Conservation (phyloP, 352 stramenopile genomes). For the Phytophthora syringae region DNA sequence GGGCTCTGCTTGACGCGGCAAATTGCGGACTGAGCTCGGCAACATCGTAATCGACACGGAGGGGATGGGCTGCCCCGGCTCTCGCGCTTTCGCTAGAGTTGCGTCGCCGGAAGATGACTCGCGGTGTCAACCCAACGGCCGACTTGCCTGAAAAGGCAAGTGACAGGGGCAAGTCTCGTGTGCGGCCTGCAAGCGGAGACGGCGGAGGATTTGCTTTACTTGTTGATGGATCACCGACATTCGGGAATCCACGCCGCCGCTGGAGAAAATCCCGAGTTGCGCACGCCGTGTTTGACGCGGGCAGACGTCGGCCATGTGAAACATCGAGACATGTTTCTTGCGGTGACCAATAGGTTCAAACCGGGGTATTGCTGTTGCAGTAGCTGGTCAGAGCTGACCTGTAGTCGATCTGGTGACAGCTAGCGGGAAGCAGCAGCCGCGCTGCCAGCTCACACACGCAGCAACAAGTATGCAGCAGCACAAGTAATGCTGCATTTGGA, state of each 20-base stretch:
- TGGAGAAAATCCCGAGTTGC: conserved; percentile 7
- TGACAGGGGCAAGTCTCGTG: background rate
- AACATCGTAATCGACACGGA: conserved; percentile 21
- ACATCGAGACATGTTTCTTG: conserved; percentile 19
- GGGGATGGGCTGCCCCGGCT: conserved; percentile 6
- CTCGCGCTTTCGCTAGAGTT: conserved; percentile 28
- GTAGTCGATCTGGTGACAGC: conserved; percentile 1
- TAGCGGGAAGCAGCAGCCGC: conserved; percentile 7
- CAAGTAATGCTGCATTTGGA: background rate
- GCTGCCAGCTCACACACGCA: no score
- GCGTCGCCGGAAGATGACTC: conserved; percentile 34
- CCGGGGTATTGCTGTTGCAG: background rate
- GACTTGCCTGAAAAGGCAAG: background rate
- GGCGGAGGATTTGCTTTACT: conserved; percentile 16
- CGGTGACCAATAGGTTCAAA: conserved; percentile 25
- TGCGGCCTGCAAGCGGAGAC: conserved; percentile 14
- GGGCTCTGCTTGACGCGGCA: conserved; percentile 1
- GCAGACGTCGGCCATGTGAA: conserved; percentile 5
- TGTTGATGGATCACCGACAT: conserved; percentile 22
- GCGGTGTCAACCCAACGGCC: conserved; percentile 10
- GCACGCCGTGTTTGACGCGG: background rate
- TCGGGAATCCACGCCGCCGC: no score
- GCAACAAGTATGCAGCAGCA: no score
- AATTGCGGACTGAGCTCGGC: conserved; percentile 31
- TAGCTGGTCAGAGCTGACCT: background rate